A percentile compares a stretch with the other conserved stretches of the same genome.
Conservation (phyloP, 768 basidiomycete genomes). For the Lentinula edodes region DNA sequence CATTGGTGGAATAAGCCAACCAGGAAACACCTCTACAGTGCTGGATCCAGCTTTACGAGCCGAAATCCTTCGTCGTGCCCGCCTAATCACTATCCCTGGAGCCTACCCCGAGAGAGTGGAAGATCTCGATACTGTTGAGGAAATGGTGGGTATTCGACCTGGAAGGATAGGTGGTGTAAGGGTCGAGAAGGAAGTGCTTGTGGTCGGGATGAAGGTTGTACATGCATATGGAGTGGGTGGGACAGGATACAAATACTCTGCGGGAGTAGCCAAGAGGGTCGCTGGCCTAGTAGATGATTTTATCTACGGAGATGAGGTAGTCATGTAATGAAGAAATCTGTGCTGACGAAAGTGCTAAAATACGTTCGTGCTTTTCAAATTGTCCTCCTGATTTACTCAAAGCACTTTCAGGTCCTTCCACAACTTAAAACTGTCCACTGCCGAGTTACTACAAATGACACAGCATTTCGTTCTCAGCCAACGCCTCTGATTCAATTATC, state of each 20-base stretch:
- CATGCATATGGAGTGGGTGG: conserved; percentile 8
- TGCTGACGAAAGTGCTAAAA: too few relatives aligned
- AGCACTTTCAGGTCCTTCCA: too few relatives aligned
- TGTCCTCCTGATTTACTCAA: too few relatives aligned
- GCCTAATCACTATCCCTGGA: background rate
- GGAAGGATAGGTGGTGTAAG: conserved; percentile 4
- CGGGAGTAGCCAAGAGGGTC: conserved; percentile 1
- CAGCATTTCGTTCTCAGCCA: background rate
- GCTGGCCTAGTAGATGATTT: conserved; percentile 1
- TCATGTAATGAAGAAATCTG: background rate
- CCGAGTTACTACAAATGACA: background rate
- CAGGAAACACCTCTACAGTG: background rate
- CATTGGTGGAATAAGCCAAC: conserved; percentile 4
- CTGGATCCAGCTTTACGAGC: background rate
- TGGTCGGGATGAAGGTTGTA: conserved; percentile 2
- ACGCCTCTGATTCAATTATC: background rate
- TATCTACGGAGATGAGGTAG: background rate
- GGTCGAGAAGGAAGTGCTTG: conserved; percentile 3
- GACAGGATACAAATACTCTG: conserved; percentile 7
- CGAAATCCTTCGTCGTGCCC: background rate
- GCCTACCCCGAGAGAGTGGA: conserved; percentile 3
- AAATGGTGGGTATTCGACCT: conserved; percentile 1
- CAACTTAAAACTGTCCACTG: too few relatives aligned
- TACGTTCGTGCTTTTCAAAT: background rate
- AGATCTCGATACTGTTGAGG: conserved; percentile 4